These are phyloP conservation scores for Amaranthus tricolor DNA, from an alignment of 179 eudicot species.

Conservation along the genomic window DNA sequence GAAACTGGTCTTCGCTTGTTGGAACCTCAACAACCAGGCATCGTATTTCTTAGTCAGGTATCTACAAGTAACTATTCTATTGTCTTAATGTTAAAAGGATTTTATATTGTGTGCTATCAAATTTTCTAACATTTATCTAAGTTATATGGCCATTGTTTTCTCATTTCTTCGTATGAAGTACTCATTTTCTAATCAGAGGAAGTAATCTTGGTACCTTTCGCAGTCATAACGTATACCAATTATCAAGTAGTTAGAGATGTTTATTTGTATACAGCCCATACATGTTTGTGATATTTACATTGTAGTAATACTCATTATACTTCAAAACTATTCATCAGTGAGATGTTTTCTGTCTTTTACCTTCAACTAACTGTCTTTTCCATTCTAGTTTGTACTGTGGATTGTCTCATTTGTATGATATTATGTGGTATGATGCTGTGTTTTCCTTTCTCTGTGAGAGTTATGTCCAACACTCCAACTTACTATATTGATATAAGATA, in stretches of 20 bases:
- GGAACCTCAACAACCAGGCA: conserved; percentile 69
- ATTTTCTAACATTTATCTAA: neutral
- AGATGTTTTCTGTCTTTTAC: neutral
- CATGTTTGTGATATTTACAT: neutral
- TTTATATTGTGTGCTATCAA: neutral
- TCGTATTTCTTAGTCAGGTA: conserved; percentile 84
- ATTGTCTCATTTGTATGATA: neutral
- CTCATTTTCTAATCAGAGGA: neutral
- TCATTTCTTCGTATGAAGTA: neutral
- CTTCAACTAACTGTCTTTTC: neutral
- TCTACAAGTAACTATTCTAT: neutral
- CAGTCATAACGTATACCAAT: neutral
- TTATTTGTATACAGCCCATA: neutral
- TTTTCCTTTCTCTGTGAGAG: neutral
- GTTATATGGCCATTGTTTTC: neutral
- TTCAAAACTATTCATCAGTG: neutral
- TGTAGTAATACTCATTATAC: neutral
- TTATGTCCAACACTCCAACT: neutral
- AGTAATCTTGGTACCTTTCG: neutral
- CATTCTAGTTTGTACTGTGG: neutral
- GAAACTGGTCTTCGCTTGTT: conserved; percentile 65
- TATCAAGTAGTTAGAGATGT: neutral
- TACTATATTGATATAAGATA: neutral
- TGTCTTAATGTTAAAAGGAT: neutral
- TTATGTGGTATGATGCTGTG: neutral